Conservation (phyloP, 2,329 filamentous ascomycete species). For the Ophiobolus disseminans region DNA sequence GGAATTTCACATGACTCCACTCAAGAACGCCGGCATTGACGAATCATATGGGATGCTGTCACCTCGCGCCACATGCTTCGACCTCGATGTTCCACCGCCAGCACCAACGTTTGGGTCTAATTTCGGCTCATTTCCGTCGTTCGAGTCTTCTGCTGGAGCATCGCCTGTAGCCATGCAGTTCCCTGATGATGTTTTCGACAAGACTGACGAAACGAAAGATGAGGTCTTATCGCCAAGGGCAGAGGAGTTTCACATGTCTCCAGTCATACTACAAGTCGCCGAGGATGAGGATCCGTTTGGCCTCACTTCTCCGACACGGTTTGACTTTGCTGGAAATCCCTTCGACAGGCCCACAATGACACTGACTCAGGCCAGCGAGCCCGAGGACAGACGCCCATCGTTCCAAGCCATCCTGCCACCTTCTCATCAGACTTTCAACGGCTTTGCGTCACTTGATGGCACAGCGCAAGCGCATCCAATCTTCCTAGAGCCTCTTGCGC, state of each 20-base stretch:
- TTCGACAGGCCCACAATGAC: slow-evolving; percentile 31
- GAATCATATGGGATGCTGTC: slow-evolving; percentile 28
- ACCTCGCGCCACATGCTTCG: slow-evolving; percentile 27
- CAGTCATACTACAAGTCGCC: slow-evolving; percentile 38
- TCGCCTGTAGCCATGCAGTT: slow-evolving; percentile 53
- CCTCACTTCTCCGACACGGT: slow-evolving; percentile 49
- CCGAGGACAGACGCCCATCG: slow-evolving; percentile 41
- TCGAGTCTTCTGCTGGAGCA: slow-evolving; percentile 21
- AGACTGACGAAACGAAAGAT: slow-evolving; percentile 41
- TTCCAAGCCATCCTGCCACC: slow-evolving; percentile 48
- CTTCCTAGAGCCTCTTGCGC: slow-evolving; percentile 16
- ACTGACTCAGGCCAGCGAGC: slow-evolving; percentile 22
- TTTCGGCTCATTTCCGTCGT: background rate
- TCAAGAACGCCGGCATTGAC: slow-evolving; percentile 11
- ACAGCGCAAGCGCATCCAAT: slow-evolving; percentile 38
- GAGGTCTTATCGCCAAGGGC: slow-evolving; percentile 46
- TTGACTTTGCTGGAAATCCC: slow-evolving; percentile 48
- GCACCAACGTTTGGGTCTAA: background rate
- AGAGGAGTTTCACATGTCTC: slow-evolving; percentile 49
- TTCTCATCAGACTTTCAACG: slow-evolving; percentile 41
- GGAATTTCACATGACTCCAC: slow-evolving; percentile 26
- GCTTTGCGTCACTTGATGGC: slow-evolving; percentile 46
- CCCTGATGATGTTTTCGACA: slow-evolving; percentile 39
- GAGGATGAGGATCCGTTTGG: slow-evolving; percentile 48
- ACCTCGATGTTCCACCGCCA: slow-evolving; percentile 8